Evolutionary conservation across 306 rosid species (phyloP).

Genomic region (Neltuma alba): DNA sequence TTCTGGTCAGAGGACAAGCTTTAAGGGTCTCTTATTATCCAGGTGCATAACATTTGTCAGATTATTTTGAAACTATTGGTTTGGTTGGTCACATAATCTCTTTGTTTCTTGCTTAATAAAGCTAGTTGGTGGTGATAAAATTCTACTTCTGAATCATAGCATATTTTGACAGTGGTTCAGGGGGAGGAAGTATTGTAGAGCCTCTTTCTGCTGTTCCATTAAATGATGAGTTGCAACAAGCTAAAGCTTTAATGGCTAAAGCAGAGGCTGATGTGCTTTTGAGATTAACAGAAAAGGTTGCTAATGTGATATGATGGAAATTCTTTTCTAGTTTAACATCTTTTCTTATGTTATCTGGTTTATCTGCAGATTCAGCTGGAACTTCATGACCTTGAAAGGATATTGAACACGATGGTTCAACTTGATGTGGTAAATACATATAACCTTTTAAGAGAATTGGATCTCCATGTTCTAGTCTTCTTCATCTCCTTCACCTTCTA

Average conservation of each 20-base stretch:
- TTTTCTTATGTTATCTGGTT: constrained; percentile 33
- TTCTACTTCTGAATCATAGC: constrained; percentile 51
- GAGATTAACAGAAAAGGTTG: constrained; percentile 77
- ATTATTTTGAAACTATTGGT: constrained; percentile 27
- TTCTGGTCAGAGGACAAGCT: constrained; percentile 56
- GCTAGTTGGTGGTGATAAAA: constrained; percentile 21
- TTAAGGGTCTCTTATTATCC: constrained; percentile 77
- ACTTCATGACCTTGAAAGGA: constrained; percentile 68
- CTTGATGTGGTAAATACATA: constrained; percentile 78
- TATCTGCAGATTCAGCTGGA: constrained; percentile 75
- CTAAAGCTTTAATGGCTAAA: constrained; percentile 73
- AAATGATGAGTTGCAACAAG: constrained; percentile 89
- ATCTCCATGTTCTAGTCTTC: constrained; percentile 28
- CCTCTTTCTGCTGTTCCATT: constrained; percentile 85
- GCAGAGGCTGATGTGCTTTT: constrained; percentile 86
- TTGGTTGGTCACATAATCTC: constrained; percentile 20
- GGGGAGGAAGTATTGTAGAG: constrained; percentile 71
- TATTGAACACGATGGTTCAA: constrained; percentile 60
- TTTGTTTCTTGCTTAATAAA: constrained; percentile 2
- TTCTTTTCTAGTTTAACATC: constrained; percentile 25
- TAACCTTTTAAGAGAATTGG: constrained; percentile 36
- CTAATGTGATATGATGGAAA: constrained; percentile 33
- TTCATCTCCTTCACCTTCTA: not conserved
- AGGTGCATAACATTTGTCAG: constrained; percentile 59
- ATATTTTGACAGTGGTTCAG: constrained; percentile 66